Conservation (phyloP, 352 stramenopile species). For the Pythium aphanidermatum region DNA sequence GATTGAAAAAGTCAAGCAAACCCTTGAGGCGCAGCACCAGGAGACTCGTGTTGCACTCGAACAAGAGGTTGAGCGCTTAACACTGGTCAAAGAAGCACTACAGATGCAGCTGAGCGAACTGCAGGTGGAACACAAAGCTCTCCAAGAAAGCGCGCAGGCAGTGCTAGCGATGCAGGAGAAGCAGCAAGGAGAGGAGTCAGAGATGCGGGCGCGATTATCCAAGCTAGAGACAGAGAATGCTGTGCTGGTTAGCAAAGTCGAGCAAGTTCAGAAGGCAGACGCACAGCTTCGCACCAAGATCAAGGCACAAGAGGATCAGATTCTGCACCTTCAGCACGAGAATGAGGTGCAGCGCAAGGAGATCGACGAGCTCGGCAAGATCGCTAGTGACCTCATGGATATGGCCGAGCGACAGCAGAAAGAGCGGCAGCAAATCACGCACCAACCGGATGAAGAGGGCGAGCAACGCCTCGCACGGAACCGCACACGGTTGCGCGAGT, state of each 20-base stretch:
- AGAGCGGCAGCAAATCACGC: constrained; percentile 17
- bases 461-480: constrained; percentile 6
- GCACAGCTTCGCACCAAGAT: constrained; percentile 44
- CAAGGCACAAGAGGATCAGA: constrained; percentile 34
- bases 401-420: constrained; percentile 54
- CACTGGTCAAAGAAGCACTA: constrained; percentile 24
- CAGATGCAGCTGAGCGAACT: constrained; percentile 22
- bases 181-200: constrained; percentile 19
- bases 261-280: constrained; percentile 58
- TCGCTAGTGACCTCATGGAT: constrained; percentile 61
- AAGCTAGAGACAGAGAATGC: constrained; percentile 66
- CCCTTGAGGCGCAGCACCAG: constrained; percentile 33
- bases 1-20: constrained; percentile 33
- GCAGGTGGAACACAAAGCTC: constrained; percentile 2
- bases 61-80: constrained; percentile 32
- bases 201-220: constrained; percentile 27
- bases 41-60: constrained; percentile 23
- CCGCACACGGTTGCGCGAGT: constrained; percentile 18
- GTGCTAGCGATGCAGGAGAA: constrained; percentile 19
- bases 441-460: constrained; percentile 9
- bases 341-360: constrained; percentile 34
- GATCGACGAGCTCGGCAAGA: constrained; percentile 49
- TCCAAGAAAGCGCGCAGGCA: constrained; percentile 25
- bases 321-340: constrained; percentile 25
- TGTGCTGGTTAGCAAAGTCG: constrained; percentile 46